Evolutionary conservation across 106 monocot species (phyloP).

Genomic region (Vanilla planifolia): DNA sequence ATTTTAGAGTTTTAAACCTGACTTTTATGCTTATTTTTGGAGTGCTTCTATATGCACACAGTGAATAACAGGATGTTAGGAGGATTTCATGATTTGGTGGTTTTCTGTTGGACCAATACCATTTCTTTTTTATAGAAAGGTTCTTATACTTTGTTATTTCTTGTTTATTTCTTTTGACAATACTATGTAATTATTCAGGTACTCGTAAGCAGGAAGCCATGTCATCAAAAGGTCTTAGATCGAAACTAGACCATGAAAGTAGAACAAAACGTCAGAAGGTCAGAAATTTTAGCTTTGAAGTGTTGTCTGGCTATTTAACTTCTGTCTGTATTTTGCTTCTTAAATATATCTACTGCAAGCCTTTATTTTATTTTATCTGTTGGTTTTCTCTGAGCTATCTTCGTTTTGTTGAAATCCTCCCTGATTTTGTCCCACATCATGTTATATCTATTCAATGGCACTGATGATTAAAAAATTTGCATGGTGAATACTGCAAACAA

Average conservation of each 20-base stretch:
- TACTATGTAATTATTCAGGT: slow-evolving; percentile 14
- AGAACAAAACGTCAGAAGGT: slow-evolving; percentile 87
- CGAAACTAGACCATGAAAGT: slow-evolving; percentile 78
- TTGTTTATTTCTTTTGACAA: background rate
- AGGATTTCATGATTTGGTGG: no score
- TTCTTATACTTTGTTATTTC: background rate
- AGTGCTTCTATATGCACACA: background rate
- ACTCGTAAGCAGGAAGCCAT: slow-evolving; percentile 24
- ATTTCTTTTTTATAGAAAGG: background rate
- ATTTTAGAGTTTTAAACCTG: slow-evolving; percentile 1
- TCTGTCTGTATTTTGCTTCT: background rate
- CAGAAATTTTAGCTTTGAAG: background rate
- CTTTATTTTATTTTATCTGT: background rate
- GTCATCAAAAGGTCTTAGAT: slow-evolving; percentile 94
- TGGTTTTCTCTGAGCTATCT: background rate
- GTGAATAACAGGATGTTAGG: background rate
- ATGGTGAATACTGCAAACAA: no score
- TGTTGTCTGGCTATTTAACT: background rate
- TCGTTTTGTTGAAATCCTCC: no score
- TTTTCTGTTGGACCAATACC: no score
- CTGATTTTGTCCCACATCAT: no score
- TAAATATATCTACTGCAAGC: background rate
- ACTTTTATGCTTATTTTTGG: background rate
- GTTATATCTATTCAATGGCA: no score
- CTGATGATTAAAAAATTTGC: background rate